These are phyloP conservation scores for Diaporthe sp. DNA, from an alignment of 2,329 filamentous ascomycete genomes.

Conservation along the genomic window DNA sequence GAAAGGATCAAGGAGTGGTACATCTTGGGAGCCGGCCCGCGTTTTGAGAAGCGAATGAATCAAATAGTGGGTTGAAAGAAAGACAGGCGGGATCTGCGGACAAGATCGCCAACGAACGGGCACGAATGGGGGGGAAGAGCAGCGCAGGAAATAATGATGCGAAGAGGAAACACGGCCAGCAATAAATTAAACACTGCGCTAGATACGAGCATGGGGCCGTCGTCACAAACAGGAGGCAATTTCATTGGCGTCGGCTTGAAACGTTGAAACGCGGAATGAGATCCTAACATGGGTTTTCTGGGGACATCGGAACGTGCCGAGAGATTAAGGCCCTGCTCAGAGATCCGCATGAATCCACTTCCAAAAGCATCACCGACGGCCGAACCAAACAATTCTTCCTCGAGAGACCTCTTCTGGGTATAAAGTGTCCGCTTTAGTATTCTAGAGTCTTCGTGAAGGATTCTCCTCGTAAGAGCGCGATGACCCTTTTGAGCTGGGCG, in stretches of 20 bases:
- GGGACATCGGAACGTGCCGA: constrained; percentile 38
- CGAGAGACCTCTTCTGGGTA: neutral
- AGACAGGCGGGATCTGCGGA: constrained; percentile 38
- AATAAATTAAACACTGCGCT: constrained; percentile 33
- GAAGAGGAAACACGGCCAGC: constrained; percentile 13
- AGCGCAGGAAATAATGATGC: constrained; percentile 5
- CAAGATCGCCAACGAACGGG: constrained; percentile 33
- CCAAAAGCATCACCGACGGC: constrained; percentile 5
- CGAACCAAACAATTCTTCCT: neutral
- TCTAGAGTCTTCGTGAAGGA: neutral
- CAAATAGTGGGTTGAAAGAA: constrained; percentile 38
- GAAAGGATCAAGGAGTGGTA: constrained; percentile 36
- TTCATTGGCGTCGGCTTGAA: constrained; percentile 36
- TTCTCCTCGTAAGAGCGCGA: neutral
- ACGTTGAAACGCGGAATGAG: constrained; percentile 33
- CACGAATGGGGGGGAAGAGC: constrained; percentile 18
- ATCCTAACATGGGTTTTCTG: constrained; percentile 23
- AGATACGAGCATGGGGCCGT: constrained; percentile 20
- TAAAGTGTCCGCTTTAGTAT: neutral
- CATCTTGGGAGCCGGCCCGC: constrained; percentile 41
- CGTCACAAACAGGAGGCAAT: constrained; percentile 22
- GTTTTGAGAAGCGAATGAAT: constrained; percentile 37
- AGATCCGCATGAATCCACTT: constrained; percentile 36
- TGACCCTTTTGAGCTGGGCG: neutral
- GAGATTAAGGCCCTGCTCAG: constrained; percentile 40